phyloP scores from a whole-genome alignment of 768 basidiomycete genomes.

The Trichaptum fuscoviolaceum region DNA sequence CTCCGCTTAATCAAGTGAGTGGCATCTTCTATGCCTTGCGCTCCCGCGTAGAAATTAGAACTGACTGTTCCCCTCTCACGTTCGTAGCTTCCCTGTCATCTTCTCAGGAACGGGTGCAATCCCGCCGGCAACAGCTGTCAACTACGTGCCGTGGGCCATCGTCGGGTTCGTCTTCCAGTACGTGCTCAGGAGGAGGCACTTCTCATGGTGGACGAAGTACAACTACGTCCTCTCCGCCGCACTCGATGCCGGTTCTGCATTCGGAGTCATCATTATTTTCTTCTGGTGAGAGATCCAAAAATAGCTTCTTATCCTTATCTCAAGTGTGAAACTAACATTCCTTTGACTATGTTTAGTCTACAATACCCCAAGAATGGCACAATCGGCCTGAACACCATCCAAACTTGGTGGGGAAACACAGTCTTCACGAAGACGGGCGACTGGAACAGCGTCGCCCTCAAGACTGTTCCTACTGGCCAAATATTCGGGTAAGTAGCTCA shows the following conservation, averaged over 20 bases:
- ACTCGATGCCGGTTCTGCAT: slow-evolving; percentile 62
- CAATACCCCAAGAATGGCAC: slow-evolving; percentile 28
- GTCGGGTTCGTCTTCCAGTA: slow-evolving; percentile 24
- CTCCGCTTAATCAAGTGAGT: slow-evolving; percentile 2
- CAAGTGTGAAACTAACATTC: background rate
- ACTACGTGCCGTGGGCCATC: slow-evolving; percentile 20
- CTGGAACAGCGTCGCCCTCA: slow-evolving; percentile 20
- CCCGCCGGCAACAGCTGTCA: slow-evolving; percentile 19
- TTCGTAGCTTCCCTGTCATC: slow-evolving; percentile 21
- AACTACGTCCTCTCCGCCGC: slow-evolving; percentile 68
- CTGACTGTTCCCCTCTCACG: slow-evolving; percentile 26
- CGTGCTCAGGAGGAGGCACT: slow-evolving; percentile 18
- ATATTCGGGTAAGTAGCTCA: slow-evolving; percentile 21
- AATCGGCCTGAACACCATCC: slow-evolving; percentile 29
- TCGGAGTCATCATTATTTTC: slow-evolving; percentile 59
- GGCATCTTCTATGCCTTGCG: background rate
- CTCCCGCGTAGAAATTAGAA: slow-evolving; percentile 5
- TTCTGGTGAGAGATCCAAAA: slow-evolving; percentile 27
- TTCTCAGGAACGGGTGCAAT: slow-evolving; percentile 22
- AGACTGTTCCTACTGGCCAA: slow-evolving; percentile 16
- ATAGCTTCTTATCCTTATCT: background rate
- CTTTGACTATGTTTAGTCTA: slow-evolving; percentile 13
- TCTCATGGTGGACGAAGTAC: slow-evolving; percentile 27
- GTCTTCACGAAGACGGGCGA: slow-evolving; percentile 29
- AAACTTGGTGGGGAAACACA: slow-evolving; percentile 34